Percentiles rank a stretch among this genome's conserved stretches.
phyloP scores from a whole-genome alignment of 2,329 filamentous ascomycete species.

The Westerdykella aurantiaca region DNA sequence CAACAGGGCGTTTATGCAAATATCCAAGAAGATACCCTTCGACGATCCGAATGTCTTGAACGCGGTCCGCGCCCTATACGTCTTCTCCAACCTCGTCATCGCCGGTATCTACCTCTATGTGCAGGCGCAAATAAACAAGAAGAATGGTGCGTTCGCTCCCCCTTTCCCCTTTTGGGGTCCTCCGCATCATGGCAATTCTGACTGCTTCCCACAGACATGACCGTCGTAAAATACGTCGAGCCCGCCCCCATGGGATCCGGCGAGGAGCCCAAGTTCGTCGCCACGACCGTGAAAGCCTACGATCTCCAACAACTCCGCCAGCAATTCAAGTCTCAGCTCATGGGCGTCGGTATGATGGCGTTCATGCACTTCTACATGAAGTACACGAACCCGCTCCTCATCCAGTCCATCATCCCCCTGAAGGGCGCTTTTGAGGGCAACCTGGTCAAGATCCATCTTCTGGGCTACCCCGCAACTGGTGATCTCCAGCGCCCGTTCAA shows the following conservation, averaged over 20 bases:
- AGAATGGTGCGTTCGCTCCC: constrained; percentile 68
- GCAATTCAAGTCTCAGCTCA: constrained; percentile 83
- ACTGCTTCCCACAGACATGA: constrained; percentile 63
- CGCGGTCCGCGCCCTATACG: constrained; percentile 58
- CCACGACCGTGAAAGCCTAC: constrained; percentile 94
- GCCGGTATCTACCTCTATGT: constrained; percentile 78
- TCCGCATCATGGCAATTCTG: neutral
- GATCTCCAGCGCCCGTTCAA: constrained; percentile 98
- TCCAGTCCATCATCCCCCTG: constrained; percentile 97
- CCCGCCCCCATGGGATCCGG: constrained; percentile 85
- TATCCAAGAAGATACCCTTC: constrained; percentile 91
- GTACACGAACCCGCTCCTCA: constrained; percentile 98
- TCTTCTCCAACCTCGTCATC: constrained; percentile 76
- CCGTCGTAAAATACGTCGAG: constrained; percentile 97
- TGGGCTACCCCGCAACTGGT: constrained; percentile 77
- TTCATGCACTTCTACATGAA: constrained; percentile 99
- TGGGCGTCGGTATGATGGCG: constrained; percentile 96
- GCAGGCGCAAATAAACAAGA: constrained; percentile 80
- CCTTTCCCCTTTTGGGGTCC: neutral
- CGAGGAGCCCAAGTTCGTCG: constrained; percentile 93
- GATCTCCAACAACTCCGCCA: constrained; percentile 79
- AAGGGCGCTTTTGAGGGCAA: constrained; percentile 95
- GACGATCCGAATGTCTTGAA: constrained; percentile 73
- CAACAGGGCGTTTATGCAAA: constrained; percentile 78
- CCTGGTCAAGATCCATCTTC: constrained; percentile 90